Evolutionary conservation across 768 basidiomycete species (phyloP).

Genomic region (Suillus paluster): DNA sequence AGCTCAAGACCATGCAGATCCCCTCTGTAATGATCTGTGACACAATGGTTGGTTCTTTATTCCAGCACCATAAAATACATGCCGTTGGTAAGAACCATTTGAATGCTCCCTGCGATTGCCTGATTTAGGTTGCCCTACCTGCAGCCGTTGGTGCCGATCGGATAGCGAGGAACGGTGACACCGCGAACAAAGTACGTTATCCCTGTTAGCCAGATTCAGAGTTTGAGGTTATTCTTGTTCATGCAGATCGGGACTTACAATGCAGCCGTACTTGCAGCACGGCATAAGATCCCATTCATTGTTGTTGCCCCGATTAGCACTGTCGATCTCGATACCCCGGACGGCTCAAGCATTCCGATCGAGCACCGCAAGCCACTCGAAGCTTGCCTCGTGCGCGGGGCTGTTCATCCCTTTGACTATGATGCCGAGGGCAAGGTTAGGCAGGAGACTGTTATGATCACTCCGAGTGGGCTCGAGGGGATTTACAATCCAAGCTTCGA

Average conservation of each 20-base stretch:
- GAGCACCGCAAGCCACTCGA: constrained; percentile 90
- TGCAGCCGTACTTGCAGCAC: constrained; percentile 87
- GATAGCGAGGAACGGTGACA: constrained; percentile 92
- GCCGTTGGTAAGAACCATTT: constrained; percentile 62
- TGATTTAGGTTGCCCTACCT: constrained; percentile 1
- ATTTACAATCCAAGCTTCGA: constrained; percentile 97
- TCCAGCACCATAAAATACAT: constrained; percentile 85
- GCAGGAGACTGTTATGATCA: constrained; percentile 84
- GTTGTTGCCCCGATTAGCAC: constrained; percentile 94
- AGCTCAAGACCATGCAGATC: constrained; percentile 82
- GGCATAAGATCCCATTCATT: constrained; percentile 89
- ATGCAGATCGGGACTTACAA: constrained; percentile 89
- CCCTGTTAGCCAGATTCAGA: not conserved
- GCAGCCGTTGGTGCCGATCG: constrained; percentile 87
- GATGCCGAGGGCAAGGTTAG: constrained; percentile 49
- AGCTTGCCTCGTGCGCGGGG: constrained; percentile 87
- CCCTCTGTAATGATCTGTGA: constrained; percentile 96
- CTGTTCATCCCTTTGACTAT: constrained; percentile 58
- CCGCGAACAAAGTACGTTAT: constrained; percentile 83
- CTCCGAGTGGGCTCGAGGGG: constrained; percentile 61
- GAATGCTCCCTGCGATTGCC: not conserved
- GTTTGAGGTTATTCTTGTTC: constrained; percentile 2
- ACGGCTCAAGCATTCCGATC: constrained; percentile 87
- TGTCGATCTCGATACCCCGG: constrained; percentile 78
- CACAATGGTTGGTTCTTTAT: constrained; percentile 95